These are phyloP conservation scores for Sisymbrium irio DNA, from an alignment of 345 rosid genomes.

Conservation along the genomic window DNA sequence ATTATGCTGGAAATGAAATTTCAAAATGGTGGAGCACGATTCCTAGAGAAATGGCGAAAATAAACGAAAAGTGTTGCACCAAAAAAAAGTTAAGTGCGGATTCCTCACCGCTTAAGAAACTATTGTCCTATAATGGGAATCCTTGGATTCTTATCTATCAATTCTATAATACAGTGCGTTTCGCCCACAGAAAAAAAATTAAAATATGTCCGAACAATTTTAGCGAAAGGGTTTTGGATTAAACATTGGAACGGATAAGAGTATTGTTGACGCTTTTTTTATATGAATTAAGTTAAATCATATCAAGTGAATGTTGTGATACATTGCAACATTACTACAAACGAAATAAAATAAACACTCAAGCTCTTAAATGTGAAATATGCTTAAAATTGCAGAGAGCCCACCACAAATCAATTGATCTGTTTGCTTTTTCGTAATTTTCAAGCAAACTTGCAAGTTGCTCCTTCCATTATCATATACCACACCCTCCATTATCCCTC, in stretches of 20 bases:
- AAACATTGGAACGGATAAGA: neutral
- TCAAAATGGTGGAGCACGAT: no score
- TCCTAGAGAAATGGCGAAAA: neutral
- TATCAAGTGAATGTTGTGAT: neutral
- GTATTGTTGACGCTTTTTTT: neutral
- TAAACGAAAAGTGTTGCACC: neutral
- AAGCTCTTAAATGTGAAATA: neutral
- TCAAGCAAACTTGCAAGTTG: conserved; percentile 39
- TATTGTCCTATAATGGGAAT: neutral
- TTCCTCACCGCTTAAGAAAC: neutral
- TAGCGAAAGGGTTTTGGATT: neutral
- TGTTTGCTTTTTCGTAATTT: conserved; percentile 32
- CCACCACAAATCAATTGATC: conserved; percentile 29
- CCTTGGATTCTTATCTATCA: neutral
- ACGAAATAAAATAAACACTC: neutral
- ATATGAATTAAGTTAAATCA: neutral
- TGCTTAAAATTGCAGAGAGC: conserved; percentile 15
- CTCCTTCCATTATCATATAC: conserved; percentile 29
- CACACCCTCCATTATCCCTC: conserved; percentile 25
- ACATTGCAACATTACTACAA: neutral
- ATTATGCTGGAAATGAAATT: no score
- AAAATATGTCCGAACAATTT: neutral
- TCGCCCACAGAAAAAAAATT: neutral
- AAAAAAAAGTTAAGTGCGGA: neutral
- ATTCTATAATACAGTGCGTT: neutral